These are phyloP conservation scores for Tetrahymena elliotti DNA, from an alignment of 73 alveolate species.

Conservation along the genomic window DNA sequence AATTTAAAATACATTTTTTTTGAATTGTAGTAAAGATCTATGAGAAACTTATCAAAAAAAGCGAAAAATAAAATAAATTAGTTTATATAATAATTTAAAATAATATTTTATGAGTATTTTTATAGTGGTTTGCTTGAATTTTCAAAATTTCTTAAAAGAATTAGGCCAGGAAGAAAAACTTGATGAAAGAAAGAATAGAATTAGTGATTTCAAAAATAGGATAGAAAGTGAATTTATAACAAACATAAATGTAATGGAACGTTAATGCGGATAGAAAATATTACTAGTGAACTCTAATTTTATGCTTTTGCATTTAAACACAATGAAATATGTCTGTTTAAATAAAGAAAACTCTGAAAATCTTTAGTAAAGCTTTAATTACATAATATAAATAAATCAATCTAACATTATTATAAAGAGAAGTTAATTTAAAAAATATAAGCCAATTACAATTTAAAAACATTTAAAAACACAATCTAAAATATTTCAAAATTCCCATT, in stretches of 20 bases:
- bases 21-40: too few relatives aligned
- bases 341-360: slow-evolving; percentile 21
- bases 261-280: slow-evolving; percentile 1
- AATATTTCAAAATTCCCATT: too few relatives aligned
- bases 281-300: slow-evolving; percentile 18
- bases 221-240: slow-evolving; percentile 24
- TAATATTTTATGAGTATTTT: not conserved
- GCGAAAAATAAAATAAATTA: not conserved
- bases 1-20: not conserved
- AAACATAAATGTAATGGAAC: slow-evolving; percentile 11
- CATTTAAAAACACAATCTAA: too few relatives aligned
- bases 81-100: too few relatives aligned
- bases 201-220: slow-evolving; percentile 8
- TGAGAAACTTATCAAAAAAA: too few relatives aligned
- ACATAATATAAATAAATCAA: too few relatives aligned
- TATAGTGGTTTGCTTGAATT: not conserved
- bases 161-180: not conserved
- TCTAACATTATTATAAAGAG: too few relatives aligned
- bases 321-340: slow-evolving; percentile 22
- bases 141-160: not conserved
- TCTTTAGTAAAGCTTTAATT: slow-evolving; percentile 1
- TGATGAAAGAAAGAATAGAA: slow-evolving; percentile 19
- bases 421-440: too few relatives aligned
- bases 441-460: too few relatives aligned
- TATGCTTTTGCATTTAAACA: slow-evolving; percentile 27